A percentile compares a stretch with the other conserved stretches of the same genome.
Evolutionary conservation across 1,139 yeast genomes (phyloP).

Genomic region (Candida frijolesensis): DNA sequence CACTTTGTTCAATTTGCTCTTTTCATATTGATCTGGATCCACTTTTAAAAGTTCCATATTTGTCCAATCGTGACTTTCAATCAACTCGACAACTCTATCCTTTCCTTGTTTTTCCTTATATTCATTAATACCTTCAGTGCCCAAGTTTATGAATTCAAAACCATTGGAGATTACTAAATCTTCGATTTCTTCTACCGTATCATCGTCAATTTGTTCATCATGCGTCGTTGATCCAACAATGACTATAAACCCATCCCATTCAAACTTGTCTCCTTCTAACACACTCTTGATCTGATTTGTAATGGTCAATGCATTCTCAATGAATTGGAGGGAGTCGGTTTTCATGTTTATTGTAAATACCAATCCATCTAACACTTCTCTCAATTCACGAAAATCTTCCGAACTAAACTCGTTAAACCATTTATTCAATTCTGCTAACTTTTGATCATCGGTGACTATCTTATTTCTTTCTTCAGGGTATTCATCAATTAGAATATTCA

Average conservation of each 20-base stretch:
- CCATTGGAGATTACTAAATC: slow-evolving; percentile 33
- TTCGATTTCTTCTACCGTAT: slow-evolving; percentile 26
- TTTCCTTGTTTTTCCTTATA: slow-evolving; percentile 29
- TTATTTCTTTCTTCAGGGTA: slow-evolving; percentile 27
- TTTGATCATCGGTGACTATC: slow-evolving; percentile 9
- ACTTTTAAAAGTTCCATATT: slow-evolving; percentile 19
- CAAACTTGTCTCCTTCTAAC: slow-evolving; percentile 15
- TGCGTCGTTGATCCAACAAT: slow-evolving; percentile 24
- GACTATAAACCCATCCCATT: slow-evolving; percentile 28
- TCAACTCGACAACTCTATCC: slow-evolving; percentile 36
- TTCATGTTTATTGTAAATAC: slow-evolving; percentile 35
- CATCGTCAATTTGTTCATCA: slow-evolving; percentile 5
- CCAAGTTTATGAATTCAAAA: slow-evolving; percentile 32
- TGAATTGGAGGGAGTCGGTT: slow-evolving; percentile 16
- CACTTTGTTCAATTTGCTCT: slow-evolving; percentile 24
- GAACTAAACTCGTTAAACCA: slow-evolving; percentile 37
- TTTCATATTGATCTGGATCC: slow-evolving; percentile 17
- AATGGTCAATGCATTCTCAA: slow-evolving; percentile 19
- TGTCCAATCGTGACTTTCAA: slow-evolving; percentile 46
- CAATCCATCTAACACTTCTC: slow-evolving; percentile 42
- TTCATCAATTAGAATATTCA: slow-evolving; percentile 43
- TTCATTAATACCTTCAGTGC: slow-evolving; percentile 27
- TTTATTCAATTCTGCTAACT: slow-evolving; percentile 19
- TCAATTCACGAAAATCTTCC: slow-evolving; percentile 36
- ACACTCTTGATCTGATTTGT: slow-evolving; percentile 19